These are phyloP conservation scores for Rhypophila decipiens DNA, from an alignment of 495 filamentous ascomycete genomes.

Conservation along the genomic window DNA sequence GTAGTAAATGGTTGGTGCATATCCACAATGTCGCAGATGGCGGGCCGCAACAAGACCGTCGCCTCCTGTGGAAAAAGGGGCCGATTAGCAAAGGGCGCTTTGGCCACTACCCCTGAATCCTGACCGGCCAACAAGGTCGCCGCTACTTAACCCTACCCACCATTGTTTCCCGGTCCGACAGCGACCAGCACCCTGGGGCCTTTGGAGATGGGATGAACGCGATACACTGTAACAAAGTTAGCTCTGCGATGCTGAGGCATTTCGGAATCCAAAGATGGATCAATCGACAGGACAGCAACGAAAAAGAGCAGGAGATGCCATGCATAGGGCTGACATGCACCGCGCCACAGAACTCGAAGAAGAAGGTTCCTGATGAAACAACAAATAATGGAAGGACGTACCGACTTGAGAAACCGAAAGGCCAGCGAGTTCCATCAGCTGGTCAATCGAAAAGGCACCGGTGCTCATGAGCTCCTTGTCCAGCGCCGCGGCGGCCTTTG, in stretches of 20 bases:
- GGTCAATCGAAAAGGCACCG: conserved; percentile 90
- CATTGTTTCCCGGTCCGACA: conserved; percentile 93
- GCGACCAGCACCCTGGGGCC: conserved; percentile 76
- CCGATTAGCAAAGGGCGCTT: no score
- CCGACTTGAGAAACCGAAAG: conserved; percentile 90
- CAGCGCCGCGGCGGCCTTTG: conserved; percentile 79
- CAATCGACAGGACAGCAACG: not conserved
- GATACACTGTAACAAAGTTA: conserved; percentile 54
- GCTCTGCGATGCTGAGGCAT: no score
- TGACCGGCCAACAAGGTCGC: no score
- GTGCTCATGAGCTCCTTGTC: conserved; percentile 92
- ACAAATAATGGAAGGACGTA: conserved; percentile 25
- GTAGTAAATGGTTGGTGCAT: conserved; percentile 85
- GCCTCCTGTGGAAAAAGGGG: conserved; percentile 51
- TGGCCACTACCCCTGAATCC: no score
- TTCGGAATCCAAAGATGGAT: no score
- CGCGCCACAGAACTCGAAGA: not conserved
- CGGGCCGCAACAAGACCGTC: conserved; percentile 93
- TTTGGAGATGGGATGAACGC: conserved; percentile 67
- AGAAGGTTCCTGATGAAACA: not conserved
- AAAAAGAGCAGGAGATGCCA: no score
- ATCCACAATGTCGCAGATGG: conserved; percentile 91
- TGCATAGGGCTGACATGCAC: not conserved
- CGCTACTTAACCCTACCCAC: conserved; percentile 46
- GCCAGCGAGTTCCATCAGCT: conserved; percentile 95